phyloP scores from a whole-genome alignment of 768 basidiomycete species.

The Tubosaeta sp. region DNA sequence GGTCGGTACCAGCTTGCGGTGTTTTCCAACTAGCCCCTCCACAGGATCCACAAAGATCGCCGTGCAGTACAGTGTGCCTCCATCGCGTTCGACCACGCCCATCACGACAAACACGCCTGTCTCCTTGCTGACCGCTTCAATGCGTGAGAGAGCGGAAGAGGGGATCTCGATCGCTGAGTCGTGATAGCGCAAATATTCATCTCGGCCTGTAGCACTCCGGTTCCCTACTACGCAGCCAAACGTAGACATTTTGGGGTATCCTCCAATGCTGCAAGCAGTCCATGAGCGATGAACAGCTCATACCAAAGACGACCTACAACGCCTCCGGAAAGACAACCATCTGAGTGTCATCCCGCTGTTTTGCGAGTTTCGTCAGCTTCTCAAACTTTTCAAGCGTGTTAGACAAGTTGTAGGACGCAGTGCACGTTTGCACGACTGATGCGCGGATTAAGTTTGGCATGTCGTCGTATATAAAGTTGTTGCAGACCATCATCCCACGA shows the following conservation, averaged over 20 bases:
- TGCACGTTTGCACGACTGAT: conserved; percentile 52
- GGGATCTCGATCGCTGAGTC: conserved; percentile 55
- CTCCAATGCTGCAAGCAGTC: conserved; percentile 41
- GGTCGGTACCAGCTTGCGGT: conserved; percentile 63
- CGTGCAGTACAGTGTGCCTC: conserved; percentile 61
- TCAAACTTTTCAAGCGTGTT: conserved; percentile 50
- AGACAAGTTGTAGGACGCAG: conserved; percentile 41
- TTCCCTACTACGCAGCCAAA: conserved; percentile 44
- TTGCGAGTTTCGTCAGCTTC: conserved; percentile 40
- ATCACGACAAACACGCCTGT: conserved; percentile 53
- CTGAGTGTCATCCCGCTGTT: conserved; percentile 43
- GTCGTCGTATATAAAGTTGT: neutral
- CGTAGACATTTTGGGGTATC: conserved; percentile 56
- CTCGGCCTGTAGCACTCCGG: conserved; percentile 46
- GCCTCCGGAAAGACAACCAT: conserved; percentile 56
- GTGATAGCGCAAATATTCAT: conserved; percentile 55
- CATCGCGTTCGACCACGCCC: conserved; percentile 56
- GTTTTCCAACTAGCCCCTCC: conserved; percentile 53
- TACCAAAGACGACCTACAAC: conserved; percentile 36
- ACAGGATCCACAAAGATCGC: conserved; percentile 52
- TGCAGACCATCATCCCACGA: neutral
- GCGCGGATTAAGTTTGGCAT: conserved; percentile 38
- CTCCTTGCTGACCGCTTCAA: conserved; percentile 47
- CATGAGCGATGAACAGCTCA: neutral
- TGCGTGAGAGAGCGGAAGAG: conserved; percentile 42